Percentiles rank a stretch among this genome's conserved stretches.
Conservation (phyloP, 2,329 filamentous ascomycete genomes). For the Periglandula ipomoeae region DNA sequence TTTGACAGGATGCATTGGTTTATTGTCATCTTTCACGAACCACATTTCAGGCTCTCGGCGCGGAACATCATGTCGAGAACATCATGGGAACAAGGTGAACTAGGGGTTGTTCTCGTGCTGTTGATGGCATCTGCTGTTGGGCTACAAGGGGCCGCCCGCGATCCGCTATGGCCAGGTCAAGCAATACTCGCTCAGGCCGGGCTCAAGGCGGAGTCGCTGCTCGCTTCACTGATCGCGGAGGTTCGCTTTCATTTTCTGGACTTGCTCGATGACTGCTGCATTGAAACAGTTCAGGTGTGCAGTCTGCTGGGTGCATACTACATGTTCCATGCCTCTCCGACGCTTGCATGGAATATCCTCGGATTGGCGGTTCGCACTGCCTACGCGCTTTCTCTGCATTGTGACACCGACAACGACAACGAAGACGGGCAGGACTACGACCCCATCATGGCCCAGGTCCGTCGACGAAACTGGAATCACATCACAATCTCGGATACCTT, state of each 20-base stretch:
- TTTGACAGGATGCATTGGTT: conserved; percentile 15
- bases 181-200: conserved; percentile 6
- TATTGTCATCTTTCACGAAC: conserved; percentile 13
- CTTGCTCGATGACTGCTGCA: conserved; percentile 6
- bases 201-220: background rate
- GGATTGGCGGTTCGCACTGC: conserved; percentile 12
- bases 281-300: conserved; percentile 5
- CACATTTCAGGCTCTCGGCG: conserved; percentile 9
- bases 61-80: conserved; percentile 1
- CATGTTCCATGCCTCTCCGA: conserved; percentile 5
- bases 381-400: conserved; percentile 12
- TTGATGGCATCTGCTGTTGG: conserved; percentile 10
- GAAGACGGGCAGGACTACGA: background rate
- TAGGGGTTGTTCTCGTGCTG: conserved; percentile 8
- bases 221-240: background rate
- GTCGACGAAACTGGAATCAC: conserved; percentile 22
- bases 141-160: conserved; percentile 10
- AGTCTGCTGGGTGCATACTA: conserved; percentile 4
- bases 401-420: conserved; percentile 6
- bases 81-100: conserved; percentile 10
- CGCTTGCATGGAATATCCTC: conserved; percentile 5
- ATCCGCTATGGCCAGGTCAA: conserved; percentile 11
- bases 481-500: conserved; percentile 20
- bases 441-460: conserved; percentile 14
- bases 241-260: conserved; percentile 4